Percentiles rank a stretch among this genome's conserved stretches.
phyloP scores from a whole-genome alignment of 2,329 filamentous ascomycete genomes.

The Pyrenophora graminea region DNA sequence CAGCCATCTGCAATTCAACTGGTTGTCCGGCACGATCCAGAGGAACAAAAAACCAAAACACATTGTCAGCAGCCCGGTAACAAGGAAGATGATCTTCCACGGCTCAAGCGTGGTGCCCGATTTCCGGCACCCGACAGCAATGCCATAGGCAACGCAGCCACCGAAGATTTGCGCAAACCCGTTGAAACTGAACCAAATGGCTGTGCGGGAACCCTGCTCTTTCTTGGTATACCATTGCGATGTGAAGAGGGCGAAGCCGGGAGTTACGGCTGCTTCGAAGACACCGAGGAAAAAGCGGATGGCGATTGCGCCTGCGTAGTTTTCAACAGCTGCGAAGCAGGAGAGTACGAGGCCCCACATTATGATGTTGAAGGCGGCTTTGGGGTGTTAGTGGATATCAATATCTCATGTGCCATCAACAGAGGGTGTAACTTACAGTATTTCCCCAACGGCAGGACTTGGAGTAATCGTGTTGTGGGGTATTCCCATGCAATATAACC shows the following conservation, averaged over 20 bases:
- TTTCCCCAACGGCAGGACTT: conserved; percentile 67
- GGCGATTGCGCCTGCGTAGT: conserved; percentile 65
- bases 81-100: conserved; percentile 65
- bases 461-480: conserved; percentile 67
- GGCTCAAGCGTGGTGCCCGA: conserved; percentile 63
- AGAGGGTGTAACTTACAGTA: conserved; percentile 50
- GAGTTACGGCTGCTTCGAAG: conserved; percentile 70
- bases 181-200: conserved; percentile 72
- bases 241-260: conserved; percentile 70
- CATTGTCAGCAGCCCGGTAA: conserved; percentile 51
- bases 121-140: conserved; percentile 59
- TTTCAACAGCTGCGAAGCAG: conserved; percentile 65
- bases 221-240: conserved; percentile 73
- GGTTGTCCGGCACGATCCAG: conserved; percentile 60
- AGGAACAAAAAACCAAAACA: conserved; percentile 50
- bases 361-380: conserved; percentile 63
- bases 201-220: conserved; percentile 66
- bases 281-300: conserved; percentile 71
- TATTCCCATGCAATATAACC: conserved; percentile 66
- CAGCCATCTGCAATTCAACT: conserved; percentile 65
- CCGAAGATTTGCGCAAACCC: conserved; percentile 66
- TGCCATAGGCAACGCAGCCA: conserved; percentile 66
- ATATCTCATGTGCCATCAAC: no score
- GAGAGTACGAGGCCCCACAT: conserved; percentile 65
- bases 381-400: neutral